These are phyloP conservation scores for Lantana camara DNA, from an alignment of 257 asterid genomes.

Conservation along the genomic window DNA sequence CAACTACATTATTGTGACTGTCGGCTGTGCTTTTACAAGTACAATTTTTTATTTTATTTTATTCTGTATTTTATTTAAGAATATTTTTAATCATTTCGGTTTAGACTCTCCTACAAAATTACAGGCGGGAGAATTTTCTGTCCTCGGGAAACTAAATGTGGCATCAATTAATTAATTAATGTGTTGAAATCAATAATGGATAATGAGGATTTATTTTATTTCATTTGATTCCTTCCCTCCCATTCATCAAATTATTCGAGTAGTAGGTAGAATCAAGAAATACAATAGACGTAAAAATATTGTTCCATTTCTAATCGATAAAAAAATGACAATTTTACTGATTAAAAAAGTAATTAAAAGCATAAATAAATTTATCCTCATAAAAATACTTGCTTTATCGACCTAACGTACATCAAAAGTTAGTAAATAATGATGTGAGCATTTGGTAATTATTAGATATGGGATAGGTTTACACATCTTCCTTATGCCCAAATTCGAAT, in stretches of 20 bases:
- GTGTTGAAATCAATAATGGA: constrained; percentile 37
- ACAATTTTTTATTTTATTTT: constrained; percentile 12
- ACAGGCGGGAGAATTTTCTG: constrained; percentile 18
- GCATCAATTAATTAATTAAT: constrained; percentile 20
- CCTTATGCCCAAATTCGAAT: no score
- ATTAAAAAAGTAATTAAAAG: no score
- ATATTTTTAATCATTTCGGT: constrained; percentile 33
- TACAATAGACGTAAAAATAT: no score
- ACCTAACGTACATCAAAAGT: no score
- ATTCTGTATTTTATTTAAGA: constrained; percentile 2
- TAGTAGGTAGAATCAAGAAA: constrained; percentile 39
- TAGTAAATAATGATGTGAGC: no score
- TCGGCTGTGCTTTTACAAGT: constrained; percentile 45
- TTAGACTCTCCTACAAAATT: constrained; percentile 26
- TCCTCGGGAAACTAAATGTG: constrained; percentile 37
- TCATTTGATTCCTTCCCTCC: constrained; percentile 37
- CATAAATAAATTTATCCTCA: no score
- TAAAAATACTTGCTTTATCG: no score
- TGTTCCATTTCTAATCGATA: no score
- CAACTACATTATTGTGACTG: constrained; percentile 53
- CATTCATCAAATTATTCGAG: constrained; percentile 33
- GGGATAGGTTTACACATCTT: no score
- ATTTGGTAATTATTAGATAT: no score
- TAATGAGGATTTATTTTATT: constrained; percentile 32
- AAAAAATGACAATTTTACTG: no score